Conservation (phyloP, 805 yeast genomes). For the Yamadazyma laniorum region DNA sequence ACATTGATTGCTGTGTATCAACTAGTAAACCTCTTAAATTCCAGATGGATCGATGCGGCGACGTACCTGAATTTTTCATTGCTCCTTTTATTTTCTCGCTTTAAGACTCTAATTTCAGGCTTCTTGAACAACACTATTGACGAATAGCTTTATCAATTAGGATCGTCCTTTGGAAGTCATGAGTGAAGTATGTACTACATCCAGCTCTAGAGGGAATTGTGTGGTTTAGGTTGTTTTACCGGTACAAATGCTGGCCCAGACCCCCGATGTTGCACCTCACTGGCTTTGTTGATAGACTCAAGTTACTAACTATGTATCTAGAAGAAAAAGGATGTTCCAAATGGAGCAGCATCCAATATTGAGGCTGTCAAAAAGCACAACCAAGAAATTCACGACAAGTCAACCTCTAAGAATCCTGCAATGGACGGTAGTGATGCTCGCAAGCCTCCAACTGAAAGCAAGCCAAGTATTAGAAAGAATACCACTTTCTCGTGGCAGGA, state of each 20-base stretch:
- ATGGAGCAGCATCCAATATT: constrained; percentile 16
- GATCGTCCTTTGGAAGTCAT: constrained; percentile 1
- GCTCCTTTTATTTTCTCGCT: constrained; percentile 10
- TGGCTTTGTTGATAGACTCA: too few relatives aligned
- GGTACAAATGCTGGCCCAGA: too few relatives aligned
- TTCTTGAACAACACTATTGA: neutral
- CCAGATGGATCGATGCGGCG: constrained; percentile 11
- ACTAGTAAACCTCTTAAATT: too few relatives aligned
- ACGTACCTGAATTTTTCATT: constrained; percentile 11
- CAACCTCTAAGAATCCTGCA: constrained; percentile 16
- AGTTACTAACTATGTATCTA: constrained; percentile 2
- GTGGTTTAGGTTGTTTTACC: too few relatives aligned
- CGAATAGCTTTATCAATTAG: neutral
- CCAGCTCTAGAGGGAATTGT: too few relatives aligned
- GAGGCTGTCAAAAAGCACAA: constrained; percentile 20
- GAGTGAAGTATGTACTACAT: constrained; percentile 9
- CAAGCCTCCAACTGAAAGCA: constrained; percentile 7
- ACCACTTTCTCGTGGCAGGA: constrained; percentile 42
- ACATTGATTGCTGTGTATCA: too few relatives aligned
- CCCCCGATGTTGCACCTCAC: too few relatives aligned
- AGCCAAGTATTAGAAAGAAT: constrained; percentile 24
- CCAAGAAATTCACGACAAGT: constrained; percentile 14
- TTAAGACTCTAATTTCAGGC: neutral
- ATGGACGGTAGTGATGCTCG: constrained; percentile 10
- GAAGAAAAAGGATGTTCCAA: constrained; percentile 14